Evolutionary conservation across 495 filamentous ascomycete species (phyloP).

Genomic region (Neurospora sp.): DNA sequence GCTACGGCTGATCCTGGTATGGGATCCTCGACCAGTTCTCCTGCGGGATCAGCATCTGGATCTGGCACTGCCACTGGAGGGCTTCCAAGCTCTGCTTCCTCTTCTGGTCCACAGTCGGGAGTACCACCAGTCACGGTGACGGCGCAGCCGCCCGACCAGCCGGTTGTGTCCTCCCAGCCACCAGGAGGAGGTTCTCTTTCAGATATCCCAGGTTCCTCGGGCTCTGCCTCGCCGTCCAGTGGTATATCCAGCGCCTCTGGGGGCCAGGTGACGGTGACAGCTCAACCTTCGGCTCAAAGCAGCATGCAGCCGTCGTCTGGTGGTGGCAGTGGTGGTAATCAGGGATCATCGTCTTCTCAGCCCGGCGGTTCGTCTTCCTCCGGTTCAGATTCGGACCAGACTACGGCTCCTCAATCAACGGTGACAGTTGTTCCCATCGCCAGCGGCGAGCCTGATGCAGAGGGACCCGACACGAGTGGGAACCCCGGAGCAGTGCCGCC

Average conservation of each 20-base stretch:
- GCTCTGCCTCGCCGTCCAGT: neutral
- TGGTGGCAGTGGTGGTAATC: neutral
- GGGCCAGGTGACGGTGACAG: neutral
- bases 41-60: neutral
- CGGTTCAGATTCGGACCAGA: neutral
- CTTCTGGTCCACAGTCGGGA: neutral
- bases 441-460: neutral
- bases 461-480: neutral
- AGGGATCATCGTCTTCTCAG: neutral
- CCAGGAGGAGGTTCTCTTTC: neutral
- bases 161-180: neutral
- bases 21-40: neutral
- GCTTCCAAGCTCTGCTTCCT: neutral
- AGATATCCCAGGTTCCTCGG: neutral
- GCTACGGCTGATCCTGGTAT: neutral
- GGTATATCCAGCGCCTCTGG: neutral
- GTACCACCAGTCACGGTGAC: neutral
- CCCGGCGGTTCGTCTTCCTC: neutral
- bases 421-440: neutral
- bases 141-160: neutral
- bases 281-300: neutral
- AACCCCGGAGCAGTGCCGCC: neutral
- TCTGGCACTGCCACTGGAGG: neutral
- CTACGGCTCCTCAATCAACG: neutral
- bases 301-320: neutral